Percentiles rank a stretch among this genome's conserved stretches.
phyloP scores from a whole-genome alignment of 345 rosid genomes.

The Populus pruinosa region DNA sequence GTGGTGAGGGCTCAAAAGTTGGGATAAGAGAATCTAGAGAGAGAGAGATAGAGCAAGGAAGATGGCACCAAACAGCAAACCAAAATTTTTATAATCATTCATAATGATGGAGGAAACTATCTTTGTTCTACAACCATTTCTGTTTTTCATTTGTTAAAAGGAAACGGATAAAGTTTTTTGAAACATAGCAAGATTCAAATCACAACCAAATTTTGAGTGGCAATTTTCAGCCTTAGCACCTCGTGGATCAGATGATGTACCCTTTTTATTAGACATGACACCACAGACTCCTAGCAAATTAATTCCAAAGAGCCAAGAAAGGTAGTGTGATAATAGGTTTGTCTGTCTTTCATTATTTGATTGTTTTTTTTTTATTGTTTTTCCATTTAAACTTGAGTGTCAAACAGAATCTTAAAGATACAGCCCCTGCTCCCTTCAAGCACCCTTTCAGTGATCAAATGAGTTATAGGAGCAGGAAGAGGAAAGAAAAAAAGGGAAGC shows the following conservation, averaged over 20 bases:
- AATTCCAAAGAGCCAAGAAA: neutral
- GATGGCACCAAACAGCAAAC: too few species aligned
- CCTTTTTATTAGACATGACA: neutral
- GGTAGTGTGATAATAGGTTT: neutral
- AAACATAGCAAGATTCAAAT: too few species aligned
- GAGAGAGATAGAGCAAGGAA: too few species aligned
- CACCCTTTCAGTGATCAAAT: neutral
- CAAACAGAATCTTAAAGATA: neutral
- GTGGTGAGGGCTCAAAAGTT: too few species aligned
- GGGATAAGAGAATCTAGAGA: too few species aligned
- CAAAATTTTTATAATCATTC: too few species aligned
- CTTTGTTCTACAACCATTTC: neutral
- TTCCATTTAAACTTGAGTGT: neutral
- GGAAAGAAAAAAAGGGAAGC: neutral
- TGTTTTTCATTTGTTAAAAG: neutral
- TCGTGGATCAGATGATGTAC: neutral
- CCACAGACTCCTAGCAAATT: neutral
- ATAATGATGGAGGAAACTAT: neutral
- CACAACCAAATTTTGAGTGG: neutral
- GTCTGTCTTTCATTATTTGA: neutral
- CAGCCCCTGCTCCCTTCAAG: neutral
- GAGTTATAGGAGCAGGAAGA: neutral
- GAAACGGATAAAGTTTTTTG: neutral
- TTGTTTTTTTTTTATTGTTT: neutral
- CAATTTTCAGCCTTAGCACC: neutral